These are phyloP conservation scores for Tulasnella sp. DNA, from an alignment of 768 basidiomycete genomes.

Conservation along the genomic window DNA sequence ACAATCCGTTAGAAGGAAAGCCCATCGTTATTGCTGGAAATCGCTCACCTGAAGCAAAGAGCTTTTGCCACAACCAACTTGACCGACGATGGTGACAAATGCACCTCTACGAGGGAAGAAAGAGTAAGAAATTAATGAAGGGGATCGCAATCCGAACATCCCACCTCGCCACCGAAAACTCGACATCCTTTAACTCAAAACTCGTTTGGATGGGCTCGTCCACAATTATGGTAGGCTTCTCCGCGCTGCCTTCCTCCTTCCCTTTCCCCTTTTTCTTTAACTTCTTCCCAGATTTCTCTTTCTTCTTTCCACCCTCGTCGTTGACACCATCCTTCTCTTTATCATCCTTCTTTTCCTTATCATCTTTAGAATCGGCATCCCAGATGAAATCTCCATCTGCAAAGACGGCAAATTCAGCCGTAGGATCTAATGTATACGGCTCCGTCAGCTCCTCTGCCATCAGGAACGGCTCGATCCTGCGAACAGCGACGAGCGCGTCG, in stretches of 20 bases:
- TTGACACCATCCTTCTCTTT: conserved; percentile 26
- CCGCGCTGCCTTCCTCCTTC: conserved; percentile 14
- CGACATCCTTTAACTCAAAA: conserved; percentile 60
- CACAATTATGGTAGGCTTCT: conserved; percentile 4
- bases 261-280: conserved; percentile 21
- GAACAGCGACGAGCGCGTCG: conserved; percentile 73
- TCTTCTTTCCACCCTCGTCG: conserved; percentile 20
- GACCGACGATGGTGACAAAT: conserved; percentile 63
- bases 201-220: conserved; percentile 30
- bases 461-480: conserved; percentile 69
- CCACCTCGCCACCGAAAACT: conserved; percentile 46
- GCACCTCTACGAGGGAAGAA: conserved; percentile 38
- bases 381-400: conserved; percentile 72
- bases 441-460: conserved; percentile 68
- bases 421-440: conserved; percentile 42
- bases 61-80: conserved; percentile 59
- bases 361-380: conserved; percentile 62
- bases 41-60: conserved; percentile 19
- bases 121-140: not conserved
- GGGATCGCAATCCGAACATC: not conserved
- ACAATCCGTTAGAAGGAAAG: conserved; percentile 31
- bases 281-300: conserved; percentile 20
- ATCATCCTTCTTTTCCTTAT: conserved; percentile 25
- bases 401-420: conserved; percentile 52
- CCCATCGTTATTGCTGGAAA: conserved; percentile 10